Percentiles rank a stretch among this genome's conserved stretches.
Conservation (phyloP, 108 stramenopile genomes). For the Cyclotella sp. region DNA sequence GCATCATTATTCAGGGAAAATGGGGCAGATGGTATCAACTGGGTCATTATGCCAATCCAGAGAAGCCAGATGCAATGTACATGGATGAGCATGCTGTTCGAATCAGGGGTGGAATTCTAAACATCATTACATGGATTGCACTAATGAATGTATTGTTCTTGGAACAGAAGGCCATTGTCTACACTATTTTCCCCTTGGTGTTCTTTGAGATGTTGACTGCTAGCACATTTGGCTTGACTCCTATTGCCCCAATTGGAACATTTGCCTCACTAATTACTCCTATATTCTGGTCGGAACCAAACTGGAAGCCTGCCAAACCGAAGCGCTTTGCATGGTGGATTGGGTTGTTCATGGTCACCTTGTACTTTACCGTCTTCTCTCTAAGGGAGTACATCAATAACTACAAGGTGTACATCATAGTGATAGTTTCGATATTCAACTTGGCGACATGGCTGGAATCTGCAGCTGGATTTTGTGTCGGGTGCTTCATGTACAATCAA, state of each 20-base stretch:
- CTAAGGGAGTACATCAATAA: constrained; percentile 24
- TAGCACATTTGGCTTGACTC: constrained; percentile 57
- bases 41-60: constrained; percentile 46
- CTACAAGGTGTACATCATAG: neutral
- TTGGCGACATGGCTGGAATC: constrained; percentile 61
- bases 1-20: constrained; percentile 55
- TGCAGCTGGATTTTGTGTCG: constrained; percentile 59
- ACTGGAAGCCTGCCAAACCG: constrained; percentile 64
- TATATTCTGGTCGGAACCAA: constrained; percentile 38
- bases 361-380: constrained; percentile 41
- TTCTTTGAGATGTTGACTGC: constrained; percentile 50
- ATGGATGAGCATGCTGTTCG: constrained; percentile 73
- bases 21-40: constrained; percentile 63
- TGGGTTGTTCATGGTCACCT: constrained; percentile 49
- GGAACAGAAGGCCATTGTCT: constrained; percentile 27
- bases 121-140: constrained; percentile 63
- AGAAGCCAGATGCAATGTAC: constrained; percentile 55
- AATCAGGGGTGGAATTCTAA: constrained; percentile 57
- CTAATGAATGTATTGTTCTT: constrained; percentile 61
- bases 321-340: constrained; percentile 67
- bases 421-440: constrained; percentile 48
- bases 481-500: constrained; percentile 67
- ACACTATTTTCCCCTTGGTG: constrained; percentile 49
- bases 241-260: constrained; percentile 59
- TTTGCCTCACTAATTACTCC: constrained; percentile 47